These are phyloP conservation scores for Bonia amplexicaulis DNA, from an alignment of 176 grass and related monocot genomes.

Conservation along the genomic window DNA sequence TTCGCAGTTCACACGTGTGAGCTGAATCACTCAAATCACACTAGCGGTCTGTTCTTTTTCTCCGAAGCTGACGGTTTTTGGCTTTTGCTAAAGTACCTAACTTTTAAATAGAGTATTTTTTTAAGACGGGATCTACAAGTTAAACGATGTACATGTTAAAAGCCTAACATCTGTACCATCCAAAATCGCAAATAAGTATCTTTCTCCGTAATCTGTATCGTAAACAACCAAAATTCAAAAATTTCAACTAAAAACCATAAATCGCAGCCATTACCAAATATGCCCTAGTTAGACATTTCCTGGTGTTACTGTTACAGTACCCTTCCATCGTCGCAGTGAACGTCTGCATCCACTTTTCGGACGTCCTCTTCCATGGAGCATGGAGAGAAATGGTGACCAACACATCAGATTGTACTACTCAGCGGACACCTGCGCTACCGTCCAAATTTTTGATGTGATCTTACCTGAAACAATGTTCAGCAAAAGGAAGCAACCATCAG, in stretches of 20 bases:
- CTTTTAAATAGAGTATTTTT: too few species aligned
- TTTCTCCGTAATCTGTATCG: too few species aligned
- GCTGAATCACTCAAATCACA: conserved; percentile 1
- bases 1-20: not conserved
- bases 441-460: conserved; percentile 53
- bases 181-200: too few species aligned
- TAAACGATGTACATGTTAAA: too few species aligned
- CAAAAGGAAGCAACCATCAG: conserved; percentile 2
- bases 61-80: too few species aligned
- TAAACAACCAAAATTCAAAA: too few species aligned
- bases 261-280: too few species aligned
- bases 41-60: too few species aligned
- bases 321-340: not conserved
- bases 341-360: conserved; percentile 12
- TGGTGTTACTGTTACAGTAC: not conserved
- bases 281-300: not conserved
- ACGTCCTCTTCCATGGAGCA: conserved; percentile 28
- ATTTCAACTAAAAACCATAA: too few species aligned
- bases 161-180: too few species aligned
- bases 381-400: not conserved
- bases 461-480: conserved; percentile 23
- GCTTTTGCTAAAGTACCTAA: too few species aligned
- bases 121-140: too few species aligned
- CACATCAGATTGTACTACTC: not conserved
- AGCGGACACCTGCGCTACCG: conserved; percentile 30